Evolutionary conservation across 1,139 yeast genomes (phyloP).

Genomic region (Neolecta irregularis): DNA sequence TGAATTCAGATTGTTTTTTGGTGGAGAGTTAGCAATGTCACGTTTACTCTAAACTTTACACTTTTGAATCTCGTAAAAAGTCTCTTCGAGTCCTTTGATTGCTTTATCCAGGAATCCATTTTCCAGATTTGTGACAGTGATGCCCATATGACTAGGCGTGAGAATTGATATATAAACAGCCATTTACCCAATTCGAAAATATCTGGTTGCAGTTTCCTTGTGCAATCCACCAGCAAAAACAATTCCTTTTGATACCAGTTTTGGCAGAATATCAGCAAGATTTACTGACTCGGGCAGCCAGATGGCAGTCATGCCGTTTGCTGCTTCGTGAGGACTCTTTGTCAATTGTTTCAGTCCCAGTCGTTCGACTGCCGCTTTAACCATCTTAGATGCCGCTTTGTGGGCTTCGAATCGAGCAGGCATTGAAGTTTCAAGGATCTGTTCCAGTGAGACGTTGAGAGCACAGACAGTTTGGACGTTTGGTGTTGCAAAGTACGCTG

Average conservation of each 20-base stretch:
- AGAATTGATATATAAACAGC: no score
- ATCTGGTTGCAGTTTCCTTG: conserved; percentile 61
- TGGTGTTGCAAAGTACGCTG: conserved; percentile 88
- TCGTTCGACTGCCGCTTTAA: conserved; percentile 40
- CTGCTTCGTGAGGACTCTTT: conserved; percentile 41
- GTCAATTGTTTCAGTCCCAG: conserved; percentile 62
- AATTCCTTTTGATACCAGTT: conserved; percentile 53
- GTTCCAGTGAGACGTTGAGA: conserved; percentile 58
- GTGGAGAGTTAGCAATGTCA: no score
- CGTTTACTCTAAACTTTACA: no score
- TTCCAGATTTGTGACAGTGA: conserved; percentile 33
- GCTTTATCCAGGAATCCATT: conserved; percentile 30
- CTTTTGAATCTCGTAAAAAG: conserved; percentile 29
- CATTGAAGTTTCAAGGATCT: conserved; percentile 44
- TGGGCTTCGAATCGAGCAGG: conserved; percentile 52
- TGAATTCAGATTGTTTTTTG: no score
- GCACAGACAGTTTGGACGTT: conserved; percentile 79
- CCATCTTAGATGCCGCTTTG: conserved; percentile 42
- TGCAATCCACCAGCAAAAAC: conserved; percentile 86
- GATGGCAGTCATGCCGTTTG: conserved; percentile 78
- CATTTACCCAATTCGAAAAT: conserved; percentile 87
- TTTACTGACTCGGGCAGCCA: conserved; percentile 66
- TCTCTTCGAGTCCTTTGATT: conserved; percentile 28
- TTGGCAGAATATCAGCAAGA: conserved; percentile 46
- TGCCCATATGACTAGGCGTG: conserved; percentile 99